Evolutionary conservation across 139 green algal species (phyloP).

Genomic region (Chlamydomonas sp.): DNA sequence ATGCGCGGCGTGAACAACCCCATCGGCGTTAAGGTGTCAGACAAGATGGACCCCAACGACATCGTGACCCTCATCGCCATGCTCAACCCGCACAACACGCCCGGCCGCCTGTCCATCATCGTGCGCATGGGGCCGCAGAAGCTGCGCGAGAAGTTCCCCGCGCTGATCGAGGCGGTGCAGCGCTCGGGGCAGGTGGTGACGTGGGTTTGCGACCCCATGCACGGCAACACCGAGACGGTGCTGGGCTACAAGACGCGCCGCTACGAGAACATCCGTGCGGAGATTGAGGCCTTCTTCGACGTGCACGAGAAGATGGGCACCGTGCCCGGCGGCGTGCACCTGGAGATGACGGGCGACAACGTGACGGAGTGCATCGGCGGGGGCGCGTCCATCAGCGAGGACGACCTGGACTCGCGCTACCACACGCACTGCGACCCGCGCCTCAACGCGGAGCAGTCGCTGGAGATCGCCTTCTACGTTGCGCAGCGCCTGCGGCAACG

Average conservation of each 20-base stretch:
- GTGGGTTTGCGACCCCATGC: slow-evolving; percentile 99
- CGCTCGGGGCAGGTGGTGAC: slow-evolving; percentile 84
- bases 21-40: slow-evolving; percentile 91
- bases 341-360: slow-evolving; percentile 98
- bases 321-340: slow-evolving; percentile 90
- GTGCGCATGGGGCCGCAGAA: slow-evolving; percentile 96
- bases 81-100: slow-evolving; percentile 96
- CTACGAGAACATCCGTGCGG: slow-evolving; percentile 90
- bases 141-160: slow-evolving; percentile 83
- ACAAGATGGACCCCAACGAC: slow-evolving; percentile 95
- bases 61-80: slow-evolving; percentile 90
- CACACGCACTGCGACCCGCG: slow-evolving; percentile 99
- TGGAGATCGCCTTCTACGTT: slow-evolving; percentile 99
- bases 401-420: slow-evolving; percentile 94
- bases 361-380: slow-evolving; percentile 98
- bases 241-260: slow-evolving; percentile 96
- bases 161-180: slow-evolving; percentile 62
- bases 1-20: slow-evolving; percentile 95
- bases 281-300: slow-evolving; percentile 89
- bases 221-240: slow-evolving; percentile 97
- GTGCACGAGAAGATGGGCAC: slow-evolving; percentile 84
- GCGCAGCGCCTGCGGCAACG: slow-evolving; percentile 75
- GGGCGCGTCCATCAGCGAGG: slow-evolving; percentile 65
- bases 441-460: slow-evolving; percentile 96
- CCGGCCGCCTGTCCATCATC: slow-evolving; percentile 94